Conservation (phyloP, 2,329 filamentous ascomycete species). For the Cladosporium sp. region DNA sequence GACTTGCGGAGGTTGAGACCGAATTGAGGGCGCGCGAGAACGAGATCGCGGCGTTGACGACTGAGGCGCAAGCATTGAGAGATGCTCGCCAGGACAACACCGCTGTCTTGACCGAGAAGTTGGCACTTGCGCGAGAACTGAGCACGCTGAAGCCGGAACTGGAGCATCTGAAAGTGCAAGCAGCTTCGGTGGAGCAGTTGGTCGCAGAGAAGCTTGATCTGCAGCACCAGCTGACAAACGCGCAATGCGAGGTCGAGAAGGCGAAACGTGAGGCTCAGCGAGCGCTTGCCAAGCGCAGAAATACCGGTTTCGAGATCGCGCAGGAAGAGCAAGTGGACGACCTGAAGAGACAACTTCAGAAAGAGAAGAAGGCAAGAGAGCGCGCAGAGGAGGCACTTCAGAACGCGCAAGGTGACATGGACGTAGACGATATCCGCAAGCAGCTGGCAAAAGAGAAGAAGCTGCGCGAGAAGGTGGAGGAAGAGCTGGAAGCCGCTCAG, state of each 20-base stretch:
- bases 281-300: conserved; percentile 47
- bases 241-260: conserved; percentile 79
- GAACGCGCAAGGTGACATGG: conserved; percentile 27
- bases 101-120: conserved; percentile 64
- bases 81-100: conserved; percentile 64
- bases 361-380: conserved; percentile 43
- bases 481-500: conserved; percentile 35
- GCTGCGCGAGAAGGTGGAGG: conserved; percentile 29
- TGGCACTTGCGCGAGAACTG: conserved; percentile 57
- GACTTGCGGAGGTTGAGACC: conserved; percentile 43
- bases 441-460: conserved; percentile 31
- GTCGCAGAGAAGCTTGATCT: conserved; percentile 76
- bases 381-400: conserved; percentile 37
- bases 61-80: conserved; percentile 67
- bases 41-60: conserved; percentile 59
- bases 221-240: conserved; percentile 69
- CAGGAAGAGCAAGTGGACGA: conserved; percentile 40
- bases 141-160: conserved; percentile 57
- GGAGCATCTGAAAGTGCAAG: conserved; percentile 58
- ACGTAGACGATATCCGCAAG: conserved; percentile 30
- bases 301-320: conserved; percentile 45
- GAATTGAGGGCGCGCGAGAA: conserved; percentile 50
- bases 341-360: conserved; percentile 43
- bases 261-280: conserved; percentile 68
- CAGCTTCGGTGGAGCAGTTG: conserved; percentile 59